Percentiles rank a stretch among this genome's conserved stretches.
Conservation (phyloP, 768 basidiomycete species). For the Boletus sp. region DNA sequence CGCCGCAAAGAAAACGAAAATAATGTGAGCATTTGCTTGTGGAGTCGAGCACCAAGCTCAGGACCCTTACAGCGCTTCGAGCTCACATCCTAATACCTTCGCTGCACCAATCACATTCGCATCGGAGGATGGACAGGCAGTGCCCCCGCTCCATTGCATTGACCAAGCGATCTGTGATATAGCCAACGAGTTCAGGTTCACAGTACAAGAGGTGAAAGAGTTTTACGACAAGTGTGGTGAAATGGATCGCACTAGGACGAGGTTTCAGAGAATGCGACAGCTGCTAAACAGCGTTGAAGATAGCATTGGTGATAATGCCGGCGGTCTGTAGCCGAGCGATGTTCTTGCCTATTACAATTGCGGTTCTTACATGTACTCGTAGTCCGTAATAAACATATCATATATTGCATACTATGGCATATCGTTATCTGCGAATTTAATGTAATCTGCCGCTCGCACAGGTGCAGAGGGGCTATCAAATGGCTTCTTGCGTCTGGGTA, state of each 20-base stretch:
- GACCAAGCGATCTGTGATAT: slow-evolving; percentile 66
- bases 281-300: slow-evolving; percentile 32
- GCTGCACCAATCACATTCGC: slow-evolving; percentile 2
- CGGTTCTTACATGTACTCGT: background rate
- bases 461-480: slow-evolving; percentile 83
- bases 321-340: slow-evolving; percentile 4
- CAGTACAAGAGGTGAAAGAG: slow-evolving; percentile 72
- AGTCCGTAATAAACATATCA: background rate
- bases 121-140: slow-evolving; percentile 6
- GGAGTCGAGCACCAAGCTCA: background rate
- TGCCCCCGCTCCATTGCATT: slow-evolving; percentile 52
- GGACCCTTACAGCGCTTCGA: slow-evolving; percentile 2
- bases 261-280: slow-evolving; percentile 70
- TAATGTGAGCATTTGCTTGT: slow-evolving; percentile 34
- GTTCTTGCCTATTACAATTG: background rate
- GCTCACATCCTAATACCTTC: background rate
- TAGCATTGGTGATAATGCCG: slow-evolving; percentile 7
- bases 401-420: slow-evolving; percentile 23
- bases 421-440: slow-evolving; percentile 65
- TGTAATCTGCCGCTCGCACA: slow-evolving; percentile 65
- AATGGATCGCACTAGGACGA: slow-evolving; percentile 58
- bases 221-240: slow-evolving; percentile 75
- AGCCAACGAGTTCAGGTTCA: slow-evolving; percentile 68
- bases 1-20: slow-evolving; percentile 43
- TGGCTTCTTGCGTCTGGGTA: slow-evolving; percentile 65